Evolutionary conservation across 768 basidiomycete genomes (phyloP).

Genomic region (Mycena venus): DNA sequence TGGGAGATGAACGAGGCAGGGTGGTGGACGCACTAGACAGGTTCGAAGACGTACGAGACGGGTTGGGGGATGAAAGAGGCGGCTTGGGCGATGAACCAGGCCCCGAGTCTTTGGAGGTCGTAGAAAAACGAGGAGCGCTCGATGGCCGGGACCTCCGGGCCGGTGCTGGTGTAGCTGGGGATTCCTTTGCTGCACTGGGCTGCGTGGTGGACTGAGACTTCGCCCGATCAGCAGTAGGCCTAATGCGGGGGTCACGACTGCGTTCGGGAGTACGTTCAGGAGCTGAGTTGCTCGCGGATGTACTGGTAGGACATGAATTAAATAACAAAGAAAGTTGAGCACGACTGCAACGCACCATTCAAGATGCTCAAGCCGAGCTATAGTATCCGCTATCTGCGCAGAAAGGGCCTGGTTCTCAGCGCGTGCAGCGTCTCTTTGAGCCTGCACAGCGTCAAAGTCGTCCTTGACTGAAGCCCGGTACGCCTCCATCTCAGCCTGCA

Average conservation of each 20-base stretch:
- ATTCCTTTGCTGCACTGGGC: background rate
- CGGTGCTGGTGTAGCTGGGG: background rate
- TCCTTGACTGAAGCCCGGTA: background rate
- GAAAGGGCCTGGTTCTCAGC: background rate
- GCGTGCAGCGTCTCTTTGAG: background rate
- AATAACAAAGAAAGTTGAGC: background rate
- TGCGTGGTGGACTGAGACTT: background rate
- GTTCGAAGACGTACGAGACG: background rate
- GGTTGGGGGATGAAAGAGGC: background rate
- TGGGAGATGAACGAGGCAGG: background rate
- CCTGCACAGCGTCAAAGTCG: background rate
- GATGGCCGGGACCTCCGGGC: background rate
- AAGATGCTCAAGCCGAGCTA: conserved; percentile 2
- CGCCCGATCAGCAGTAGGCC: background rate
- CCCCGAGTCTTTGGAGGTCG: background rate
- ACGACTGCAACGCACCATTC: background rate
- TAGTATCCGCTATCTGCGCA: background rate
- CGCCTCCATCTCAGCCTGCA: background rate
- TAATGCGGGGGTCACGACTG: conserved; percentile 4
- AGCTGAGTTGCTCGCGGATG: background rate
- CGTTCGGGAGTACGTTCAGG: background rate
- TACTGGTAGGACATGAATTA: background rate
- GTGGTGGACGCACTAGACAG: background rate
- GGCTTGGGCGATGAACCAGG: background rate
- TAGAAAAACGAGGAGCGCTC: background rate